Evolutionary conservation across 768 basidiomycete species (phyloP), one percentile per base, ranked within the genome.

Genomic region (Clavulina sp.): DNA sequence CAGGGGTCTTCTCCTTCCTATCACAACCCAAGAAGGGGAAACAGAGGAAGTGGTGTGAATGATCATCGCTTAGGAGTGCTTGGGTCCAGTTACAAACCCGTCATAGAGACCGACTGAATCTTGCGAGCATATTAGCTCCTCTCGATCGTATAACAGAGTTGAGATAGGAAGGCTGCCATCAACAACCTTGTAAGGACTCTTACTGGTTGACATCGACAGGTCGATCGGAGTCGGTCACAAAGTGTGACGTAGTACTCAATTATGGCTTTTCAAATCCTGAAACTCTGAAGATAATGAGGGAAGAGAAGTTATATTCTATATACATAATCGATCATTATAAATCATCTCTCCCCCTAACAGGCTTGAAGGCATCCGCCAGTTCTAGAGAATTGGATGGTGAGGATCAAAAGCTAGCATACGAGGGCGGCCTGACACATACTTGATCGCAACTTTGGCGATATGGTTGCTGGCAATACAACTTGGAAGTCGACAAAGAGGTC

Each of bases 401-500:
- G 5, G 18, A 33, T 16, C 16, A 29, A 6, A 49, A 7, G 30
- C 40, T 23, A 7, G 6, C 18, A 18, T 24, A 31, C n/a, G 3
- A 6, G 19, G 43, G 46, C 26, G 34, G 28, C n/a, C n/a, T n/a
- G 38, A 7, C 9, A 73, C 89, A 72, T 62, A 96, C 93, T 85
- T 62, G 70, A 73, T 59, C 77, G 77, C 54, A 75, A 76, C 47
- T 80, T 74, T 47, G 75, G 60, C 46, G 79, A 71, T 31, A 99
- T 65, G 51, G 80, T 73, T 47, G 74, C 66, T 2, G 95, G 95
- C 50, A 99, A 66, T 18, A 97, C 80, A 47, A 99, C 86, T 52
- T 76, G 86, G 67, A 93, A 99, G 64, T 96, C 92, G 50, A 99
- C 73, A 59, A 77, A 97, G 44, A 99, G 69, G 62, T 93, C 81